These are phyloP conservation scores for Pythium biforme DNA, from an alignment of 352 stramenopile species.

Conservation along the genomic window DNA sequence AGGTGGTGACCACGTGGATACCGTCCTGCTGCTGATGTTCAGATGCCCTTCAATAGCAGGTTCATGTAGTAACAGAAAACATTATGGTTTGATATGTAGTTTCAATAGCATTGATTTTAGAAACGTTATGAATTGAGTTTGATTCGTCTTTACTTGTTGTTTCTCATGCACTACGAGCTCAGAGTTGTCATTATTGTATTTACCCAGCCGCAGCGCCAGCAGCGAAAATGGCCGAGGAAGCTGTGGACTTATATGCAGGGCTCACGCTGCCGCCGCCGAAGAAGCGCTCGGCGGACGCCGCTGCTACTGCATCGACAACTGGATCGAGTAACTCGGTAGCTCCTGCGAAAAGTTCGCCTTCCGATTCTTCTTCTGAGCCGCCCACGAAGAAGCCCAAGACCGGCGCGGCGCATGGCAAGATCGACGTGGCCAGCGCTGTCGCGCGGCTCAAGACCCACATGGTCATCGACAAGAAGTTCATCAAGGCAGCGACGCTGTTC, in stretches of 20 bases:
- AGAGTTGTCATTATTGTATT: background rate
- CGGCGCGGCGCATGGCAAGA: conserved; percentile 11
- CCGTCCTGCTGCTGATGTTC: conserved; percentile 4
- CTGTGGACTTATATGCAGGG: conserved; percentile 56
- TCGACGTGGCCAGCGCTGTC: conserved; percentile 45
- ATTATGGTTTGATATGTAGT: background rate
- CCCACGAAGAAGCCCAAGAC: conserved; percentile 8
- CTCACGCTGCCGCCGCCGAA: conserved; percentile 44
- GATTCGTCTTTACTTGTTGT: background rate
- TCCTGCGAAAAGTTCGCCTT: background rate
- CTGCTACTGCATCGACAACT: background rate
- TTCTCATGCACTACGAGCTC: background rate
- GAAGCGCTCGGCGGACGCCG: conserved; percentile 31
- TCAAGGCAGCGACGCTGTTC: conserved; percentile 63
- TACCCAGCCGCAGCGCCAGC: no score
- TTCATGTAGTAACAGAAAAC: background rate
- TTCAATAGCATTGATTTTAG: background rate
- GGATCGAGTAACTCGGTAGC: background rate
- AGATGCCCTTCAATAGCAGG: conserved; percentile 13
- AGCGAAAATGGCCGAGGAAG: conserved; percentile 5
- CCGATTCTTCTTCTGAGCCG: conserved; percentile 5
- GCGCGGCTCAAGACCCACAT: conserved; percentile 68
- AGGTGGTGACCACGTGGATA: conserved; percentile 12
- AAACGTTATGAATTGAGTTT: background rate
- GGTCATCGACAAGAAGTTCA: conserved; percentile 78